phyloP scores from a whole-genome alignment of 2,329 filamentous ascomycete genomes.

The Reticulascus tulasneorum region DNA sequence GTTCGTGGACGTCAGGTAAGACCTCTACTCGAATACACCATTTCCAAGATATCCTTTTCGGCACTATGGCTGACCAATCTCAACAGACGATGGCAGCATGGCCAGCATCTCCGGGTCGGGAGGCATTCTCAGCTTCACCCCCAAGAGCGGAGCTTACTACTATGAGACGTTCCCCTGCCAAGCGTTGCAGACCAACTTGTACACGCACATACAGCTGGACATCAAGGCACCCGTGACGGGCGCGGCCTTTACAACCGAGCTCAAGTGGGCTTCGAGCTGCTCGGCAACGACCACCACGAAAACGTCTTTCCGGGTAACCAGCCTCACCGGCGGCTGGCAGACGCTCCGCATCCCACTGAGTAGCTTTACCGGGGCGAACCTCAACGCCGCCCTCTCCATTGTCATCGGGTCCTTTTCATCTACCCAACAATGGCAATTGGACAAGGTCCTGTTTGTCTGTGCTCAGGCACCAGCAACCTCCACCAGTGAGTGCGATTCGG shows the following conservation, averaged over 20 bases:
- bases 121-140: slow-evolving; percentile 46
- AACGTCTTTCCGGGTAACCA: slow-evolving; percentile 37
- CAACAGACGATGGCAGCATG: slow-evolving; percentile 46
- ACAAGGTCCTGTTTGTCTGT: slow-evolving; percentile 44
- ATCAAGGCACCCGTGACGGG: slow-evolving; percentile 19
- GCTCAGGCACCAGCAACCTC: slow-evolving; percentile 11
- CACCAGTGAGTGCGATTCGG: slow-evolving; percentile 10
- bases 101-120: slow-evolving; percentile 32
- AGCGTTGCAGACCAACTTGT: slow-evolving; percentile 38
- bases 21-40: background rate
- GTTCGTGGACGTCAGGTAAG: slow-evolving; percentile 32
- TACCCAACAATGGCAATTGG: slow-evolving; percentile 36
- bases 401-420: slow-evolving; percentile 35
- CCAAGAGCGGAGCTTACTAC: slow-evolving; percentile 45
- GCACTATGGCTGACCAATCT: slow-evolving; percentile 5
- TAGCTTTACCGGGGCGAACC: slow-evolving; percentile 45
- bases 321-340: slow-evolving; percentile 45
- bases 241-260: slow-evolving; percentile 27
- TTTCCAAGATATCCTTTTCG: background rate
- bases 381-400: slow-evolving; percentile 41
- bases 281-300: slow-evolving; percentile 36
- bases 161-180: slow-evolving; percentile 50
- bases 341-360: slow-evolving; percentile 47
- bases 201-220: slow-evolving; percentile 36
- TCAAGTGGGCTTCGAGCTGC: slow-evolving; percentile 37